These are phyloP conservation scores for Coniosporium apollinis DNA, from an alignment of 495 filamentous ascomycete species.

Conservation along the genomic window DNA sequence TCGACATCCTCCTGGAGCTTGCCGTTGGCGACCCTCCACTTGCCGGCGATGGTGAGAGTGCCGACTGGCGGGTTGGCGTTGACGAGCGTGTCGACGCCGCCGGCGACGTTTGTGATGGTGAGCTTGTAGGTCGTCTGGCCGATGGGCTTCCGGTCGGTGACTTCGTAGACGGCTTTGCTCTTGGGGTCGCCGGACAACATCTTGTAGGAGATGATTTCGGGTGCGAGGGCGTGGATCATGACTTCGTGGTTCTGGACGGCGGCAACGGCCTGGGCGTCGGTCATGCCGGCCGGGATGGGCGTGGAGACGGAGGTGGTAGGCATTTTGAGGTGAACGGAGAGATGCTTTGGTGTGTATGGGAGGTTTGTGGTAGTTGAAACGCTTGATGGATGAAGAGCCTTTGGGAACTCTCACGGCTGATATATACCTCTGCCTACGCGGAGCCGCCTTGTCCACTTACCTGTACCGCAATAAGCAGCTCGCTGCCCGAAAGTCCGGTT, in stretches of 20 bases:
- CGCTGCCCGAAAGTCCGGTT: too few species aligned
- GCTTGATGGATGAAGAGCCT: too few species aligned
- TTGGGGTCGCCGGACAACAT: conserved; percentile 12
- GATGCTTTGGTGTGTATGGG: background rate
- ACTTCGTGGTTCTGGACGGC: conserved; percentile 18
- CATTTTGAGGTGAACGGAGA: conserved; percentile 9
- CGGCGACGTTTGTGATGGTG: conserved; percentile 14
- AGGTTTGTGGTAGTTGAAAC: too few species aligned
- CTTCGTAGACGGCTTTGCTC: conserved; percentile 9
- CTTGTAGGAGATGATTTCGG: conserved; percentile 10
- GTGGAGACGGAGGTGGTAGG: conserved; percentile 16
- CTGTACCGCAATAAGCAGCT: too few species aligned
- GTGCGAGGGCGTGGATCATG: conserved; percentile 16
- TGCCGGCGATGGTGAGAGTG: conserved; percentile 14
- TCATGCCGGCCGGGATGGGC: conserved; percentile 8
- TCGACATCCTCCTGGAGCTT: conserved; percentile 15
- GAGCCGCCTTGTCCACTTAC: too few species aligned
- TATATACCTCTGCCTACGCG: too few species aligned
- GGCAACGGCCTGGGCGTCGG: conserved; percentile 4
- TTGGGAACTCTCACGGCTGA: too few species aligned
- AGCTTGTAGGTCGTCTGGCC: conserved; percentile 17
- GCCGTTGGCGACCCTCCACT: conserved; percentile 13
- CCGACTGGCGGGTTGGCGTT: conserved; percentile 16
- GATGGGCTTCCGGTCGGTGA: conserved; percentile 17
- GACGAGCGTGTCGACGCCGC: conserved; percentile 16